phyloP scores from a whole-genome alignment of 805 yeast genomes.

The Cyberlindnera petersonii region DNA sequence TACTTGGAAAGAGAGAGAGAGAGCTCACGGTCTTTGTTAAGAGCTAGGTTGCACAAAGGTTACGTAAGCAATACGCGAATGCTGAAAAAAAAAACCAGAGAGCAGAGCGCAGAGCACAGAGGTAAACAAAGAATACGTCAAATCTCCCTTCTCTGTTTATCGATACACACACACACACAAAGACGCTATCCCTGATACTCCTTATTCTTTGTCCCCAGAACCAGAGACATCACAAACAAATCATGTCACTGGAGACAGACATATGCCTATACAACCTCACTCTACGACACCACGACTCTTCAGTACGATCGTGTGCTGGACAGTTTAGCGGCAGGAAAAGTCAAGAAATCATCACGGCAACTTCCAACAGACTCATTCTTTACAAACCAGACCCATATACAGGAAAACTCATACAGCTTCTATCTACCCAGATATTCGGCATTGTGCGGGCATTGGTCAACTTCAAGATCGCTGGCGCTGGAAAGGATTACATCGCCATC shows the following conservation, averaged over 20 bases:
- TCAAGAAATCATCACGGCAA: conserved; percentile 62
- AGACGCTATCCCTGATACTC: too few species aligned
- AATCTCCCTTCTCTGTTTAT: neutral
- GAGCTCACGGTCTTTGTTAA: too few species aligned
- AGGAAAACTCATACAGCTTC: conserved; percentile 48
- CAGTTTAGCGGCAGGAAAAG: conserved; percentile 54
- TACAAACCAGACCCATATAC: conserved; percentile 48
- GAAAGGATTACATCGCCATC: conserved; percentile 55
- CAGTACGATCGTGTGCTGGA: conserved; percentile 59
- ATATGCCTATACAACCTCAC: conserved; percentile 66
- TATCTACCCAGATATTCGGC: conserved; percentile 50
- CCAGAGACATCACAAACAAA: neutral
- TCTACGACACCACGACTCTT: conserved; percentile 54
- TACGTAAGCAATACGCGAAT: too few species aligned
- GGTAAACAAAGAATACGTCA: neutral
- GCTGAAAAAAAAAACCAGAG: too few species aligned
- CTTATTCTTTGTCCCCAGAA: neutral
- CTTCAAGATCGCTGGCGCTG: conserved; percentile 49
- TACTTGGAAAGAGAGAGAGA: too few species aligned
- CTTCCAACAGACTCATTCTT: conserved; percentile 51
- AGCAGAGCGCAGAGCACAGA: too few species aligned
- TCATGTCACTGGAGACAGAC: conserved; percentile 14
- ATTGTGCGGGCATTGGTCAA: conserved; percentile 50
- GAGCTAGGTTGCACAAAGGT: too few species aligned
- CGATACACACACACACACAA: too few species aligned